Evolutionary conservation across 352 stramenopile genomes (phyloP).

Genomic region (Phytopythium kandeliae): DNA sequence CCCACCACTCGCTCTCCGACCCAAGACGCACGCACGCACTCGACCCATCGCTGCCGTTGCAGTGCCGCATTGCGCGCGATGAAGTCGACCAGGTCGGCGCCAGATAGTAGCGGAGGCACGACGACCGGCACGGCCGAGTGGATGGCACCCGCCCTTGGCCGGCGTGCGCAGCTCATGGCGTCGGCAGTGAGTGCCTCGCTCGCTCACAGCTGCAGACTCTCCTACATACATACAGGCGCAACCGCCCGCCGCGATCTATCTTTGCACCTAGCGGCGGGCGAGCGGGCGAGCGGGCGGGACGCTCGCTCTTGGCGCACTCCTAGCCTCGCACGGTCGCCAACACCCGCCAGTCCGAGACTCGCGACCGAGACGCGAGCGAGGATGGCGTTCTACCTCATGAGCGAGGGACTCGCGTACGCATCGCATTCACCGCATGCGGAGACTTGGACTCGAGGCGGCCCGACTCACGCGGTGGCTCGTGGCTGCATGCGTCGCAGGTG

Average conservation of each 20-base stretch:
- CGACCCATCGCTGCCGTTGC: conserved; percentile 48
- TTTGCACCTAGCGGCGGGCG: neutral
- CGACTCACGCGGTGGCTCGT: too few species aligned
- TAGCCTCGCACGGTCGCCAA: too few species aligned
- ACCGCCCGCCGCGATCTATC: neutral
- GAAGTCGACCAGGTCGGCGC: conserved; percentile 47
- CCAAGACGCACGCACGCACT: conserved; percentile 27
- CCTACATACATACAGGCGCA: too few species aligned
- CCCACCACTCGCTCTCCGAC: too few species aligned
- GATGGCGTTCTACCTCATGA: conserved; percentile 74
- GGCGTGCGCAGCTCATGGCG: neutral
- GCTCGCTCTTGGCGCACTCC: too few species aligned
- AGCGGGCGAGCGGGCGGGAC: too few species aligned
- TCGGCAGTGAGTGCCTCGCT: too few species aligned
- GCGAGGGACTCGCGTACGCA: conserved; percentile 57
- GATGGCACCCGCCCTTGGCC: neutral
- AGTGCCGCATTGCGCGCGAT: conserved; percentile 36
- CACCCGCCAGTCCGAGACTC: too few species aligned
- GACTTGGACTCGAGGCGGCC: too few species aligned
- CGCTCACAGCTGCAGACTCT: too few species aligned
- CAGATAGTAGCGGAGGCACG: conserved; percentile 12
- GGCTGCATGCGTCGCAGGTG: too few species aligned
- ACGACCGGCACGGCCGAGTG: neutral
- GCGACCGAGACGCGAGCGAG: neutral
- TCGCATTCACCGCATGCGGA: too few species aligned